These are phyloP conservation scores for Ogataea nitratoaversa DNA, from an alignment of 805 yeast genomes.

Conservation along the genomic window DNA sequence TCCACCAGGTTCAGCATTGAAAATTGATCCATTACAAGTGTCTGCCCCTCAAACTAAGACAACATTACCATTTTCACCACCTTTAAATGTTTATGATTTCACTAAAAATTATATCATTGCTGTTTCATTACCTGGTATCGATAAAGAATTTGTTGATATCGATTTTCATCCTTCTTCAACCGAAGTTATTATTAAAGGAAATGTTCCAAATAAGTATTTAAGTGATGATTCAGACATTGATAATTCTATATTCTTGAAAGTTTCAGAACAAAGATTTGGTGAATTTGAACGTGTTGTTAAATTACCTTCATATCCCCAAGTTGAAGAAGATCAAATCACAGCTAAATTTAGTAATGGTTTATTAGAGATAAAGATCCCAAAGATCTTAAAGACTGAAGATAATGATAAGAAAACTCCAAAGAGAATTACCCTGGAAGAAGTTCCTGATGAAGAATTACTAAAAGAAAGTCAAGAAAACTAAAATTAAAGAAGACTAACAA, in stretches of 20 bases:
- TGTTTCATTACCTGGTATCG: conserved; percentile 57
- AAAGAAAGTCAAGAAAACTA: conserved; percentile 18
- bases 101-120: conserved; percentile 42
- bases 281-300: conserved; percentile 53
- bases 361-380: conserved; percentile 49
- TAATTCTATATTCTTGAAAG: conserved; percentile 33
- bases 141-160: conserved; percentile 46
- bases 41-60: conserved; percentile 40
- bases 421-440: conserved; percentile 25
- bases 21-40: conserved; percentile 38
- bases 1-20: conserved; percentile 8
- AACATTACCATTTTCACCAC: conserved; percentile 52
- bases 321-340: conserved; percentile 48
- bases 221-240: conserved; percentile 31
- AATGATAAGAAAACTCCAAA: conserved; percentile 17
- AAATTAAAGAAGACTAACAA: no score
- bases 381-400: conserved; percentile 23
- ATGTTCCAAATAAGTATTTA: conserved; percentile 35
- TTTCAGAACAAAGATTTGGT: conserved; percentile 54
- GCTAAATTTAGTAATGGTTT: conserved; percentile 54
- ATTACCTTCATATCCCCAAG: conserved; percentile 49
- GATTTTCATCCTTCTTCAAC: conserved; percentile 57
- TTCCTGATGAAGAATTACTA: conserved; percentile 29
- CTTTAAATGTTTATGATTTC: conserved; percentile 53
- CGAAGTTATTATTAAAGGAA: conserved; percentile 51